Base-by-base conservation (phyloP, 2,329 filamentous ascomycete species). In the Raffaelea deltoideospora region DNA sequence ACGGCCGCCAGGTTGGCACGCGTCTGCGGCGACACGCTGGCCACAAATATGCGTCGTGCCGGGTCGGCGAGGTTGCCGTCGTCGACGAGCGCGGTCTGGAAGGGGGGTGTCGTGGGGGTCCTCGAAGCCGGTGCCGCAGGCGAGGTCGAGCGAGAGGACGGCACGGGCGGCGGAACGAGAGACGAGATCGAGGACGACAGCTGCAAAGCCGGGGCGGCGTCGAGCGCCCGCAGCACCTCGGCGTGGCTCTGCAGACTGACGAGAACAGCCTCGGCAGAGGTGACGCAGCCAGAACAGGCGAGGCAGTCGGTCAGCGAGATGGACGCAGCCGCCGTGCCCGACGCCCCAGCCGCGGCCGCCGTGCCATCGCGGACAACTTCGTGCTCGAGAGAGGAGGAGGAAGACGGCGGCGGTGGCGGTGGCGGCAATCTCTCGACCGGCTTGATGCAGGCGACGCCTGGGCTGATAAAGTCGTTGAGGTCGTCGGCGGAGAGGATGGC, bases 401-500 rank as follows among this genome's bases (percentile, higher is more conserved):
- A 44, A 44, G 50, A 43, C 41, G 40, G 4, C 31, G 35, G 29
- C 19, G 42, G 44, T 29, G 53, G 47, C 35, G 61, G 28, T 15
- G 18, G 15, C 28, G 90, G 88, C 13, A 98, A 72, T 3, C 85
- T 92, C 58, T 98, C 90, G 54, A 98, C 71, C 21, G 90, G 90
- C 53, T 98, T 96, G 59, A 98, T 96, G 61, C 90, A 98, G 44
- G 90, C 90, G 52, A 98, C 87, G 43, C 88, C 87, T 13, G 90
- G 90, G 39, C 83, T 90, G 55, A 98, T 98, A 63, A 98, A 98
- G 67, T 98, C 90, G 66, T 98, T 98, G 43, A 98, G 69, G 57
- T 95, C 87, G 64, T 98, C 88, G 51, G 81, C 79, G 39, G 87
- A 96, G 50, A 98, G 79, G 51, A 98, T 98, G 44, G 90, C 90